Percentiles rank a stretch among this genome's conserved stretches.
Conservation (phyloP, 169 alveolate species). For the Amoebophrya sp. region DNA sequence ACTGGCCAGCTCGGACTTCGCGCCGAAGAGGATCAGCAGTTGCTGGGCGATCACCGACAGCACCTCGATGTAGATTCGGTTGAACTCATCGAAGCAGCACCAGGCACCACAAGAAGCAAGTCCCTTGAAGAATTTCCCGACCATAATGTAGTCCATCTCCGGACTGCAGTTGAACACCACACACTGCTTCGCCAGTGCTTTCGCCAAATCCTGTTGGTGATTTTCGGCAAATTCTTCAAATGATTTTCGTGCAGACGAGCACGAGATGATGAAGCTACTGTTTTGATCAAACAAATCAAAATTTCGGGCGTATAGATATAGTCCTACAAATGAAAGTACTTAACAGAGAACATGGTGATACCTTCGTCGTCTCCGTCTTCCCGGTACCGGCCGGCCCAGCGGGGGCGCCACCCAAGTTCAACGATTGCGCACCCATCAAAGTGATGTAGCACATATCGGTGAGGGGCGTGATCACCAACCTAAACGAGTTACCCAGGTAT, state of each 20-base stretch:
- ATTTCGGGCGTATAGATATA: no score
- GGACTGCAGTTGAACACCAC: constrained; percentile 92
- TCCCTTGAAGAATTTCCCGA: constrained; percentile 92
- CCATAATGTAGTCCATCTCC: constrained; percentile 90
- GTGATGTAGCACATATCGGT: constrained; percentile 93
- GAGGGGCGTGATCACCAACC: constrained; percentile 90
- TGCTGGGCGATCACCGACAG: constrained; percentile 86
- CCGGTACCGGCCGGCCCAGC: constrained; percentile 99
- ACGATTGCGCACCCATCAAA: constrained; percentile 85
- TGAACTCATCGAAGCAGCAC: constrained; percentile 97
- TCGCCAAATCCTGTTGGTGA: constrained; percentile 91
- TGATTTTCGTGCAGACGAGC: no score
- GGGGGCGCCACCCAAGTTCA: constrained; percentile 89
- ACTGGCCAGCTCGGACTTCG: constrained; percentile 37
- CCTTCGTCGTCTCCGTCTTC: constrained; percentile 94
- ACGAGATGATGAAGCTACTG: no score
- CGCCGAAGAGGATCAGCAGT: constrained; percentile 71
- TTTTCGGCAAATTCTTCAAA: no score
- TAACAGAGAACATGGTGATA: no score
- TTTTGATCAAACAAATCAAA: no score
- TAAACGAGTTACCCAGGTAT: constrained; percentile 89
- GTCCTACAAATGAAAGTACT: no score
- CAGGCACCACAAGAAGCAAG: constrained; percentile 79
- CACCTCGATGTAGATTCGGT: constrained; percentile 91
- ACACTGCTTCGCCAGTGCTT: constrained; percentile 90